Percentiles rank a stretch among this genome's conserved stretches.
Evolutionary conservation across 768 basidiomycete genomes (phyloP).

Genomic region (Lanmaoa rubissima): DNA sequence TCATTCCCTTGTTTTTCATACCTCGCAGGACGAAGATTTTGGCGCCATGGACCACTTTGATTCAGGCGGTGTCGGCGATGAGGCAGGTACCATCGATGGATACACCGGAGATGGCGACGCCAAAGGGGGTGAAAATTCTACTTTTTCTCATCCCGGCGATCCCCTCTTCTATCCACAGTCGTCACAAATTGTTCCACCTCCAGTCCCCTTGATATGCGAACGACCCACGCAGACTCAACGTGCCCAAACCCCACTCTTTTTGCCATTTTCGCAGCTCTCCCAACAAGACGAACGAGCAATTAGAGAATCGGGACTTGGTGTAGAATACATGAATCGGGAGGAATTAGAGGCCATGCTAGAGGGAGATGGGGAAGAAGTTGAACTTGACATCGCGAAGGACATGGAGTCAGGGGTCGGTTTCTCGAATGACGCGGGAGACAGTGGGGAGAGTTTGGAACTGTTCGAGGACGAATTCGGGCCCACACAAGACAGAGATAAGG

Average conservation of each 20-base stretch:
- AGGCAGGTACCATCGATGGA: slow-evolving; percentile 1
- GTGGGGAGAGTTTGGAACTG: slow-evolving; percentile 28
- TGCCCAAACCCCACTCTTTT: slow-evolving; percentile 35
- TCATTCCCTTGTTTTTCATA: slow-evolving; percentile 10
- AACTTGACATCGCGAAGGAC: slow-evolving; percentile 17
- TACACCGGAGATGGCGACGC: background rate
- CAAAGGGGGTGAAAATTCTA: slow-evolving; percentile 1
- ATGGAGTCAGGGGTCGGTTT: background rate
- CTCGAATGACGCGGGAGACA: slow-evolving; percentile 7
- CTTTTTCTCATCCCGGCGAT: slow-evolving; percentile 6
- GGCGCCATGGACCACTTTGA: slow-evolving; percentile 11
- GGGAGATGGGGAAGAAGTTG: slow-evolving; percentile 35
- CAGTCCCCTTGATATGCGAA: background rate
- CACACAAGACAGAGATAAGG: slow-evolving; percentile 27
- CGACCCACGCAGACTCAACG: slow-evolving; percentile 7
- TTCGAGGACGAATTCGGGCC: slow-evolving; percentile 35
- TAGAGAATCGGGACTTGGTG: slow-evolving; percentile 59
- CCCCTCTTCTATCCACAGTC: slow-evolving; percentile 27
- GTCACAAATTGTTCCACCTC: slow-evolving; percentile 19
- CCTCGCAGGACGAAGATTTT: slow-evolving; percentile 19
- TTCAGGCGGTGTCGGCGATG: background rate
- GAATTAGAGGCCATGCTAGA: slow-evolving; percentile 52
- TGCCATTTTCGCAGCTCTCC: slow-evolving; percentile 61
- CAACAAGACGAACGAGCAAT: slow-evolving; percentile 51
- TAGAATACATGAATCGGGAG: slow-evolving; percentile 61